Base-by-base conservation (phyloP, 176 grass and related monocot genomes). In the Pontederia crassipes region DNA sequence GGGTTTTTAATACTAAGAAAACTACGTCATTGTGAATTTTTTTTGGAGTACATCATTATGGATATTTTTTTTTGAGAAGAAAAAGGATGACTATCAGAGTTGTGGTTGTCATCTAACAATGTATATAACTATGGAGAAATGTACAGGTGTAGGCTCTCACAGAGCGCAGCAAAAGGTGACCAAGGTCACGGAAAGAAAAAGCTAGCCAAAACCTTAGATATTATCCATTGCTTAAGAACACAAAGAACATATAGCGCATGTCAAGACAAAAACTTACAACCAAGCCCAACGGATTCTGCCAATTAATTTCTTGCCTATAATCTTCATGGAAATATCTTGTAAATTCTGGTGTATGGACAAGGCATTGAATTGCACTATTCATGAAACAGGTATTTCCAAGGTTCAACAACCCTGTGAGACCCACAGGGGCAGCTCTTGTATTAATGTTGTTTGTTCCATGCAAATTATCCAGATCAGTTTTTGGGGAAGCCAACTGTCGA, bases 381-480 rank as follows among this genome's bases (percentile, higher is more conserved):
- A 98, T 98, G 72, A 89, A 98, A 75, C 94, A 98, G 61, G 94
- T 98, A 76, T 98, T 98, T 76, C 94, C 94, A 71, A 98, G 82
- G 67, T 98, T 98, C 57, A 86, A 70, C 67, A 98, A 35, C 48
- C 94, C 94, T 50, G 88, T 93, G 70, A 98, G 84, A 75, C 93
- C 93, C 62, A 64, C 66, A 62, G 84, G 84, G 45, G 71, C 50
- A 13, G 87, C 78, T 66, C 87, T 87, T 9, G 74, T 85, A 28
- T 40, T 78, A 57, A 85, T 78, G 62, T 68, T 69, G 80, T 82
- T 82, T 62, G 64, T 79, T 24, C 48, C 55, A 83, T 82, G 77
- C 53, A 81, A 64, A 68, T 67, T 91, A 85, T 88, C 82, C 47
- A 86, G 68, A 54, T 81, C 78, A 53, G 69, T 78, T 4, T 66